These are phyloP conservation scores for Colletotrichum endophyticum DNA, from an alignment of 2,329 filamentous ascomycete genomes.

Conservation along the genomic window DNA sequence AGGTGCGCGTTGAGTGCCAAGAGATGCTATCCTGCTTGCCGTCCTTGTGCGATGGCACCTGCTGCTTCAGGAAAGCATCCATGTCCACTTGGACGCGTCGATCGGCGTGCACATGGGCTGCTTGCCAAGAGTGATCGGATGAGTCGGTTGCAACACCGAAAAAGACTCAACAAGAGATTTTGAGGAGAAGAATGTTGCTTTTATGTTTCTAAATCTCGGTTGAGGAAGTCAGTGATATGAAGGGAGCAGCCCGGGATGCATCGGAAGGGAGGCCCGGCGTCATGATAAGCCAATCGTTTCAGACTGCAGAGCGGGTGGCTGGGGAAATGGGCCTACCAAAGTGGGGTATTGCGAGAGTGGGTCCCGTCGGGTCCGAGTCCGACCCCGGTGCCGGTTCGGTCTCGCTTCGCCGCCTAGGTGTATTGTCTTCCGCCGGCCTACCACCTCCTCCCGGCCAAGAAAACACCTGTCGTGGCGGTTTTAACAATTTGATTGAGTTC, in stretches of 20 bases:
- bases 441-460: too few species aligned
- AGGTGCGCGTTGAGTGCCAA: slow-evolving; percentile 1
- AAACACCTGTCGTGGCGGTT: too few species aligned
- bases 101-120: neutral
- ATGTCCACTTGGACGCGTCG: slow-evolving; percentile 10
- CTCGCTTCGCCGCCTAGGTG: neutral
- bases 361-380: neutral
- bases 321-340: neutral
- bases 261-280: neutral
- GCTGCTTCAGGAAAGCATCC: slow-evolving; percentile 17
- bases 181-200: neutral
- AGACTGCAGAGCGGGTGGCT: neutral
- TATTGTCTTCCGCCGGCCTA: neutral
- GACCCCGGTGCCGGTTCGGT: neutral
- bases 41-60: slow-evolving; percentile 12
- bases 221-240: neutral
- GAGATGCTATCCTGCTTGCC: neutral
- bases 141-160: neutral
- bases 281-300: neutral
- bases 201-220: neutral
- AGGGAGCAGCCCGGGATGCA: neutral
- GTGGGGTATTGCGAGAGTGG: neutral
- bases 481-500: accelerated
- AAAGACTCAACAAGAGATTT: neutral
- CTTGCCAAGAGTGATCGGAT: neutral